Percentiles rank a stretch among this genome's conserved stretches.
phyloP scores from a whole-genome alignment of 192 early-diverging fungal genomes.

The Coemansia sp. region DNA sequence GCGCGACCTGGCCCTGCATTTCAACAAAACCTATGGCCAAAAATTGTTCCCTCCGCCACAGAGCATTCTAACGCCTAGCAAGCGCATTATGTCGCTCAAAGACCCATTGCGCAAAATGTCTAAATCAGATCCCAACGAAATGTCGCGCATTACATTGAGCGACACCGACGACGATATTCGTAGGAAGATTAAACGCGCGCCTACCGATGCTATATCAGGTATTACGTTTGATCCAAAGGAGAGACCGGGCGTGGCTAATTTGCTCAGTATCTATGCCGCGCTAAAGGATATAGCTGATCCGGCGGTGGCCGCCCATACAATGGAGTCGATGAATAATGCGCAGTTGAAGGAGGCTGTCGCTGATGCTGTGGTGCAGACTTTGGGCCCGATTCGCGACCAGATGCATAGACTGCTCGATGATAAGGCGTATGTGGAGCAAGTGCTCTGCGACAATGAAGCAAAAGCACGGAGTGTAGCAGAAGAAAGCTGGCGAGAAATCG shows the following conservation, averaged over 20 bases:
- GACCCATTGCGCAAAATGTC: slow-evolving; percentile 86
- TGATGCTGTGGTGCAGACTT: slow-evolving; percentile 61
- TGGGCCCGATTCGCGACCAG: slow-evolving; percentile 72
- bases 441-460: slow-evolving; percentile 67
- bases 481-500: slow-evolving; percentile 54
- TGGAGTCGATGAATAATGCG: slow-evolving; percentile 57
- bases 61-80: slow-evolving; percentile 64
- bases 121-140: slow-evolving; percentile 75
- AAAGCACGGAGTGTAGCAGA: slow-evolving; percentile 65
- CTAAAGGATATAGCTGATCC: slow-evolving; percentile 27
- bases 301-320: slow-evolving; percentile 53
- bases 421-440: slow-evolving; percentile 61
- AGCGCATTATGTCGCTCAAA: slow-evolving; percentile 84
- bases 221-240: slow-evolving; percentile 72
- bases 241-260: slow-evolving; percentile 83
- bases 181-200: slow-evolving; percentile 70
- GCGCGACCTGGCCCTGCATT: slow-evolving; percentile 72
- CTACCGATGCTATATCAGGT: slow-evolving; percentile 66
- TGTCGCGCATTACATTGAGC: slow-evolving; percentile 73
- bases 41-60: slow-evolving; percentile 70
- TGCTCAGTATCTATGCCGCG: slow-evolving; percentile 78
- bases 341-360: slow-evolving; percentile 78
- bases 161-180: slow-evolving; percentile 71
- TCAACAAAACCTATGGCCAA: slow-evolving; percentile 73
- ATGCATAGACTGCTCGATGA: slow-evolving; percentile 63